Evolutionary conservation across 495 filamentous ascomycete species (phyloP), one percentile per base, ranked within the genome.

Genomic region (Aspergillus indologenus): DNA sequence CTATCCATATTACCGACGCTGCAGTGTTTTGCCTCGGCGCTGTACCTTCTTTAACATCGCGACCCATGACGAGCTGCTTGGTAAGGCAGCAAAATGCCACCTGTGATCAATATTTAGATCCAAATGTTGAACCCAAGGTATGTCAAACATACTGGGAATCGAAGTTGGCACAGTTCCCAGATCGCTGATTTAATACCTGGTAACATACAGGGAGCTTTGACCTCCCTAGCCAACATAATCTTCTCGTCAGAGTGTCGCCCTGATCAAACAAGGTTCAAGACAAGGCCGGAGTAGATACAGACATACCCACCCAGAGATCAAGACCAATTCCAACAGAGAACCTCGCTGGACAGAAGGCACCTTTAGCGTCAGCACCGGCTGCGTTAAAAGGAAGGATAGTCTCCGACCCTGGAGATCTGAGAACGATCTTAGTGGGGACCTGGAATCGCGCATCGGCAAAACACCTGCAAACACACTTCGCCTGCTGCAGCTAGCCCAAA

Each of bases 381-480:
- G 34, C 34, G 6, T 9, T 40, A 14, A 15, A 14, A 14, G 34
- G 46, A 22, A 3, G 46, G 46, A 22, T 57, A n/a, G 21, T 57
- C 57, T 58, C 44, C 51, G 56, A 56, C 52, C 58, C 53, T 55
- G 54, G 34, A 63, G 64, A 66, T 66, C 64, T 63, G 57, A 58
- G 45, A 66, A 61, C 64, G 58, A 63, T 66, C 60, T 53, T 44
- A 66, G 64, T 61, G 58, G 61, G 53, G 61, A 59, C 59, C 21
- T 45, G 54, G 57, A 55, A 63, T 66, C 64, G 64, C 58, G 54
- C 55, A 61, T 61, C 60, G 57, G 61, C 55, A 61, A 55, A 48
- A 58, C 50, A 52, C 53, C 45, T 48, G 48, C 24, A 48, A 19
- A 48, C 31, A 23, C 44, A 57, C 18, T 56, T 61, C 46, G 15